A percentile compares a stretch with the other conserved stretches of the same genome.
These are phyloP conservation scores for Sporothrix dimorphospora DNA, from an alignment of 2,329 filamentous ascomycete species.

Conservation along the genomic window DNA sequence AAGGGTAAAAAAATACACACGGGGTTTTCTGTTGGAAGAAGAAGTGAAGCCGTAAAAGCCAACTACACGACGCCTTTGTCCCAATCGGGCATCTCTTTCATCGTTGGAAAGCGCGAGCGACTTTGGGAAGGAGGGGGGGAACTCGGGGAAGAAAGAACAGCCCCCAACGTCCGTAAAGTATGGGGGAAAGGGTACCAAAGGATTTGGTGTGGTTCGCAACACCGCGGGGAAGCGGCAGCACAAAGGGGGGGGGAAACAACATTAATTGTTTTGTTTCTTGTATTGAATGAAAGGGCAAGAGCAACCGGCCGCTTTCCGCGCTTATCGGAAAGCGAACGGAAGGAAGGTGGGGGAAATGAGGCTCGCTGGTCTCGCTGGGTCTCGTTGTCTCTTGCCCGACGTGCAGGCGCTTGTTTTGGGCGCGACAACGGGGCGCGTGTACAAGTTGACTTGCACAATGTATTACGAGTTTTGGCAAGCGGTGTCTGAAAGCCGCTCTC, in stretches of 20 bases:
- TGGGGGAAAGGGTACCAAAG: neutral
- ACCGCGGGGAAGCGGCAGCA: neutral
- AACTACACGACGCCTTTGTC: neutral
- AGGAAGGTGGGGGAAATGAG: neutral
- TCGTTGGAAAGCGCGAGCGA: neutral
- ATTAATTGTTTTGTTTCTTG: neutral
- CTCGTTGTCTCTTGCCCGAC: neutral
- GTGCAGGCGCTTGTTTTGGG: neutral
- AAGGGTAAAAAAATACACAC: neutral
- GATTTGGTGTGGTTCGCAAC: neutral
- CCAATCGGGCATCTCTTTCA: constrained; percentile 15
- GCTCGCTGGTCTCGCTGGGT: neutral
- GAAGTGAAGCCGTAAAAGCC: neutral
- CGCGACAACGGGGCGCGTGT: neutral
- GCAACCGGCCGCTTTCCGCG: constrained; percentile 7
- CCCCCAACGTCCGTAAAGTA: neutral
- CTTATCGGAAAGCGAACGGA: neutral
- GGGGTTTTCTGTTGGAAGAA: neutral
- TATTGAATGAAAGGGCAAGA: neutral
- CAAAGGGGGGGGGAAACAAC: neutral
- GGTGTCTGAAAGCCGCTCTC: neutral
- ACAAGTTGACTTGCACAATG: neutral
- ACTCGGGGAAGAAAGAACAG: neutral
- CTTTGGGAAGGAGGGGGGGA: neutral
- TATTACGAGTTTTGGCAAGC: neutral